phyloP scores from a whole-genome alignment of 352 stramenopile species.

The Globisporangium solare region DNA sequence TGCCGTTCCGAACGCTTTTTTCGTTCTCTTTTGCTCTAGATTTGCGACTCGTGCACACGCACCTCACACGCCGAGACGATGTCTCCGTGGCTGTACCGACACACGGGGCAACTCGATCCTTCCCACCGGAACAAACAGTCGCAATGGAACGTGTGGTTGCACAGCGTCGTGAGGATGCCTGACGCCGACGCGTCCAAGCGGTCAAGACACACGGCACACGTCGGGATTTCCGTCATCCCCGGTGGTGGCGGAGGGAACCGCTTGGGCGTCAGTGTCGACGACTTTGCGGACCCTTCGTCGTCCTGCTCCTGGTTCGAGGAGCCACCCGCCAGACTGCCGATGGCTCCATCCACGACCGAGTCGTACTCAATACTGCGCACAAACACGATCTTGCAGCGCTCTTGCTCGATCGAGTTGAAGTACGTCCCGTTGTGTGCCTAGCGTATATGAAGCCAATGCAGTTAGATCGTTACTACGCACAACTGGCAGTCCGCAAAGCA shows the following conservation, averaged over 20 bases:
- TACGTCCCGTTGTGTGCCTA: conserved; percentile 86
- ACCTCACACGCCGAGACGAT: conserved; percentile 90
- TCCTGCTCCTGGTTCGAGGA: conserved; percentile 15
- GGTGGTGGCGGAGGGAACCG: conserved; percentile 56
- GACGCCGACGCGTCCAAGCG: conserved; percentile 80
- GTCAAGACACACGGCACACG: conserved; percentile 91
- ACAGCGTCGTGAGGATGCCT: conserved; percentile 95
- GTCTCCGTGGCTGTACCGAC: conserved; percentile 94
- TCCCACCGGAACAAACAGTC: conserved; percentile 94
- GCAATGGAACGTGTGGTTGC: conserved; percentile 98
- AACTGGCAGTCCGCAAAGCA: too few relatives aligned
- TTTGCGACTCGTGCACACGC: neutral
- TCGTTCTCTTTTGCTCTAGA: too few relatives aligned
- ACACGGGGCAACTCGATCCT: conserved; percentile 95
- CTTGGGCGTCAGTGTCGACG: conserved; percentile 22
- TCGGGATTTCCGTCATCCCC: conserved; percentile 86
- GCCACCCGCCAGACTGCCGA: conserved; percentile 12
- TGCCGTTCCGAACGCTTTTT: too few relatives aligned
- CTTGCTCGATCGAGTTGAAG: conserved; percentile 91
- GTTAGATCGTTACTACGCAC: neutral
- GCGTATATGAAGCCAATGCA: neutral
- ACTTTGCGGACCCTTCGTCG: conserved; percentile 2
- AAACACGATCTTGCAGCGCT: conserved; percentile 89
- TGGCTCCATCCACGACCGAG: conserved; percentile 17
- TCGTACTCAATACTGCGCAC: conserved; percentile 87